A percentile compares a stretch with the other conserved stretches of the same genome.
Conservation (phyloP, 83 land plant genomes). For the Larix sibirica region DNA sequence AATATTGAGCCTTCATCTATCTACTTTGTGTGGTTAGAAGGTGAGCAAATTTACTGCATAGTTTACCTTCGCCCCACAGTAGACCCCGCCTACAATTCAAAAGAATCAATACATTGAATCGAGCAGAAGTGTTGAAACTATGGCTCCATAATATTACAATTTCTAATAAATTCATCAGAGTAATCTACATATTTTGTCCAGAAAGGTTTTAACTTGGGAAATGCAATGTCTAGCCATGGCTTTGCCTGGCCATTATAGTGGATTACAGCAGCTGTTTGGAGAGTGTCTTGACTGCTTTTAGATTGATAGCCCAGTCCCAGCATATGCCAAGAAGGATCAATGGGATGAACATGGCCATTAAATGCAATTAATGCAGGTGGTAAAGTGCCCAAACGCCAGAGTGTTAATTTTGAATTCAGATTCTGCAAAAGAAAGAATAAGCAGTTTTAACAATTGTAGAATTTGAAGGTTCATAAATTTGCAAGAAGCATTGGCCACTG, state of each 20-base stretch:
- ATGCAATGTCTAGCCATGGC: slow-evolving; percentile 91
- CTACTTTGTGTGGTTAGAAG: slow-evolving; percentile 21
- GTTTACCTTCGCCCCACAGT: slow-evolving; percentile 6
- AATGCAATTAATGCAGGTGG: slow-evolving; percentile 92
- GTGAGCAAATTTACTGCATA: slow-evolving; percentile 22
- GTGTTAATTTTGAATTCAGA: slow-evolving; percentile 51
- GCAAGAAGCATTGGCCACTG: neutral
- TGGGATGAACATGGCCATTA: slow-evolving; percentile 63
- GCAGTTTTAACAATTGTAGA: neutral
- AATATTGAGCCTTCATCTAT: slow-evolving; percentile 50
- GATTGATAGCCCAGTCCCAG: slow-evolving; percentile 67
- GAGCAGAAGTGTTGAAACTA: slow-evolving; percentile 11
- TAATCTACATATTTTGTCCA: slow-evolving; percentile 81
- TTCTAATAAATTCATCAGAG: slow-evolving; percentile 67
- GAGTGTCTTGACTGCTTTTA: slow-evolving; percentile 24
- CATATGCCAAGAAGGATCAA: slow-evolving; percentile 78
- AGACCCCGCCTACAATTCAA: neutral
- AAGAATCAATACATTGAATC: slow-evolving; percentile 10
- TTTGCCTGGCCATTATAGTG: slow-evolving; percentile 95
- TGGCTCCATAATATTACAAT: slow-evolving; percentile 65
- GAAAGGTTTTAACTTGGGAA: slow-evolving; percentile 57
- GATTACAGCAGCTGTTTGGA: slow-evolving; percentile 66
- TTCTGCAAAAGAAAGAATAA: slow-evolving; percentile 49
- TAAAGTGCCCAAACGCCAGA: slow-evolving; percentile 80
- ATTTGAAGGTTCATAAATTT: neutral